Percentiles rank a stretch among this genome's conserved stretches.
Evolutionary conservation across 2,329 filamentous ascomycete genomes (phyloP).

Genomic region (Ascochyta fabae): DNA sequence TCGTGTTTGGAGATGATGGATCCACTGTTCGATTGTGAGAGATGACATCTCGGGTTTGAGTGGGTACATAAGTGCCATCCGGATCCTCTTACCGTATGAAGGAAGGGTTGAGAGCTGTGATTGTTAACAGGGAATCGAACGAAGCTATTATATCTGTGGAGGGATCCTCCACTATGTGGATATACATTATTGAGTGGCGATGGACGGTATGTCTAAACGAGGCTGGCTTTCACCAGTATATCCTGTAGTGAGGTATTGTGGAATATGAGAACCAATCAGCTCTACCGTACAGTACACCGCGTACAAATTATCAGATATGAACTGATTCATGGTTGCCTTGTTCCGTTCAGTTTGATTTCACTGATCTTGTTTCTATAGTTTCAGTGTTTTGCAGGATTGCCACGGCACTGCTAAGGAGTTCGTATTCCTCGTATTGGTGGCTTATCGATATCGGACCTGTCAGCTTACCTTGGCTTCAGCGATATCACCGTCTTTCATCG

Average conservation of each 20-base stretch:
- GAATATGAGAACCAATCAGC: too few relatives aligned
- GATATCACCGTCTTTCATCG: neutral
- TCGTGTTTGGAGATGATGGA: neutral
- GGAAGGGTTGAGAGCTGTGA: neutral
- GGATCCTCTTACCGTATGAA: neutral
- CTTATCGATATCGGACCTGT: constrained; percentile 2
- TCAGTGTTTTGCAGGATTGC: too few relatives aligned
- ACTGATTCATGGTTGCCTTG: too few relatives aligned
- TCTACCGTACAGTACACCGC: too few relatives aligned
- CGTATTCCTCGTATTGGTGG: constrained; percentile 2
- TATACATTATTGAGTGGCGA: neutral
- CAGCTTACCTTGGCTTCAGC: neutral
- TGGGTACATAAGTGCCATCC: neutral
- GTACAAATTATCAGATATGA: too few relatives aligned
- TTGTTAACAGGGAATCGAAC: neutral
- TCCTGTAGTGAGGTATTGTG: too few relatives aligned
- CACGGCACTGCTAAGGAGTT: neutral
- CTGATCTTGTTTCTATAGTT: neutral
- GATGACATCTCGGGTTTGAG: neutral
- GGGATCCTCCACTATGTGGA: neutral
- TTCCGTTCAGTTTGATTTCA: too few relatives aligned
- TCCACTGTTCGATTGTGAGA: neutral
- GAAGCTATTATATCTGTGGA: neutral
- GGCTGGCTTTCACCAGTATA: too few relatives aligned
- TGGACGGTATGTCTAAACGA: too few relatives aligned